phyloP scores from a whole-genome alignment of 139 green algal species.

The Spirogloea muscicola region DNA sequence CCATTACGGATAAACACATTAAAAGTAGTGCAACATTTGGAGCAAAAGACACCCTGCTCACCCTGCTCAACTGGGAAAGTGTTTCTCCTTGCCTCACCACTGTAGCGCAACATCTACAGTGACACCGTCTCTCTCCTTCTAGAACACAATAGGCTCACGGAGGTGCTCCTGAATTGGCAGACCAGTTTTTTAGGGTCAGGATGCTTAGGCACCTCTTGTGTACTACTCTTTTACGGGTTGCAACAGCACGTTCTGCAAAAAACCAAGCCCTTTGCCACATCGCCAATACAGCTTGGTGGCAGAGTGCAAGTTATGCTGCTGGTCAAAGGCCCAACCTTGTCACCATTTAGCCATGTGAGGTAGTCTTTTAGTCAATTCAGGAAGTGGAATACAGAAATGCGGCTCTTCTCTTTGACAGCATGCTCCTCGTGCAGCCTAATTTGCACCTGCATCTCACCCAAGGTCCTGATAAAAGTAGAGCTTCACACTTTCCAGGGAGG shows the following conservation, averaged over 20 bases:
- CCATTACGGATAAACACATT: too few species aligned
- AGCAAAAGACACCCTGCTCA: too few species aligned
- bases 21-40: too few species aligned
- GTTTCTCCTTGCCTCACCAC: too few species aligned
- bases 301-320: too few species aligned
- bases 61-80: too few species aligned
- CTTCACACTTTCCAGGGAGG: conserved; percentile 76
- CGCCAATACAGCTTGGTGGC: too few species aligned
- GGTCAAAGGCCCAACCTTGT: conserved; percentile 58
- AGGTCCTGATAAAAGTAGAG: conserved; percentile 97
- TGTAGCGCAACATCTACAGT: conserved; percentile 76
- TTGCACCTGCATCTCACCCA: too few species aligned
- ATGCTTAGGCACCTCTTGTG: too few species aligned
- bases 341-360: conserved; percentile 54
- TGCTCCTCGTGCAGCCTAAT: too few species aligned
- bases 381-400: conserved; percentile 64
- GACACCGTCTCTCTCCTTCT: conserved; percentile 59
- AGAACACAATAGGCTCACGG: conserved; percentile 72
- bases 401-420: conserved; percentile 7
- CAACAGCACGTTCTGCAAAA: conserved; percentile 62
- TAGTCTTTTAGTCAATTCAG: conserved; percentile 81
- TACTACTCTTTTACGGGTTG: conserved; percentile 58
- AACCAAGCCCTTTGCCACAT: too few species aligned
- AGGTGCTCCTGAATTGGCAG: conserved; percentile 51
- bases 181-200: too few species aligned